Conservation (phyloP, 768 basidiomycete genomes). For the Rubroboletus pulcherrimus region DNA sequence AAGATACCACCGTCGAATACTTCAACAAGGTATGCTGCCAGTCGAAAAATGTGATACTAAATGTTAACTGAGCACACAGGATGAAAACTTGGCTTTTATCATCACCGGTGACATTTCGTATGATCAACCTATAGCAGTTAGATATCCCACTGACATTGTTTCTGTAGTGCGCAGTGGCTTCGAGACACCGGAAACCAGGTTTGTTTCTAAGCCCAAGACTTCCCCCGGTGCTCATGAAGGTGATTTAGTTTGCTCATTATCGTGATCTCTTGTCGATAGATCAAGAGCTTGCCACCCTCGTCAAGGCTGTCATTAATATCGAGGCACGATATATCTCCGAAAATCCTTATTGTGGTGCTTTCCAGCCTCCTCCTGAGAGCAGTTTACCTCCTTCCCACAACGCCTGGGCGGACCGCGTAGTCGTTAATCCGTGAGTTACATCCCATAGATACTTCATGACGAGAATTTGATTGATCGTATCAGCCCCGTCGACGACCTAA, state of each 20-base stretch:
- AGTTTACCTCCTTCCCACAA: constrained; percentile 62
- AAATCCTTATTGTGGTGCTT: constrained; percentile 77
- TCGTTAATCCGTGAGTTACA: constrained; percentile 63
- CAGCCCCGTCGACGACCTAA: constrained; percentile 64
- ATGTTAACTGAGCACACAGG: constrained; percentile 33
- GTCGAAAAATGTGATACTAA: not conserved
- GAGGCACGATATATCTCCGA: constrained; percentile 70
- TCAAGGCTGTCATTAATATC: constrained; percentile 81
- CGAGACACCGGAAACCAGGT: constrained; percentile 81
- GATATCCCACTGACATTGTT: constrained; percentile 4
- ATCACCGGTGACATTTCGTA: constrained; percentile 82
- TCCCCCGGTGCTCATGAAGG: not conserved
- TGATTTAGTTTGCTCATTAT: constrained; percentile 65
- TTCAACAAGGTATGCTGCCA: constrained; percentile 49
- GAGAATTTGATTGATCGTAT: not conserved
- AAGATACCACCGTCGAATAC: constrained; percentile 79
- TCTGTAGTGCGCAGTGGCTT: constrained; percentile 71
- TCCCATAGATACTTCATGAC: not conserved
- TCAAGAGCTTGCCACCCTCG: constrained; percentile 54
- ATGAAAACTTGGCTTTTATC: constrained; percentile 71
- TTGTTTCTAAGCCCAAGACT: constrained; percentile 3
- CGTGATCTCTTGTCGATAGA: constrained; percentile 55
- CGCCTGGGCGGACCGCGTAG: constrained; percentile 64
- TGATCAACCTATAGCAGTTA: constrained; percentile 23
- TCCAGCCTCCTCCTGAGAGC: constrained; percentile 78